Conservation (phyloP, 2,329 filamentous ascomycete genomes). For the Falciphora oryzae region DNA sequence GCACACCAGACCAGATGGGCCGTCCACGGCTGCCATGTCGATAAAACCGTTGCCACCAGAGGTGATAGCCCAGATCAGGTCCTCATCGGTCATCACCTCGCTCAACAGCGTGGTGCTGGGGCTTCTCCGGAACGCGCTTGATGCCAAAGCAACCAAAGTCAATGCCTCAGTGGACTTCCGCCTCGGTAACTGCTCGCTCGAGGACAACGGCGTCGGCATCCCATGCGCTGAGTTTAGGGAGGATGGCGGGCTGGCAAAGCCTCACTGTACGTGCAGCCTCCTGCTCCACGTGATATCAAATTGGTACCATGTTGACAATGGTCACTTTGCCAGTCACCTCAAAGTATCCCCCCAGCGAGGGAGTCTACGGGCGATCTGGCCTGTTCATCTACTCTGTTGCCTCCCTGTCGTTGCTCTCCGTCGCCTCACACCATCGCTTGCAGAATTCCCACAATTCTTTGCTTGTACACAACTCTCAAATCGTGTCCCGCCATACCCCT, state of each 20-base stretch:
- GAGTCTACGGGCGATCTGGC: constrained; percentile 62
- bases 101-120: constrained; percentile 66
- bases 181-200: constrained; percentile 70
- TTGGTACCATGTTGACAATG: constrained; percentile 10
- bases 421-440: constrained; percentile 64
- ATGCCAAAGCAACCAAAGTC: constrained; percentile 66
- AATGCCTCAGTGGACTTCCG: constrained; percentile 67
- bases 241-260: constrained; percentile 64
- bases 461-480: constrained; percentile 62
- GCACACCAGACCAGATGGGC: background rate
- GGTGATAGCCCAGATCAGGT: constrained; percentile 74
- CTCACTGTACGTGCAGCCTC: constrained; percentile 55
- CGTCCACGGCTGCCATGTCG: constrained; percentile 37
- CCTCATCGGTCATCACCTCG: constrained; percentile 72
- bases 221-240: constrained; percentile 63
- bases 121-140: constrained; percentile 77
- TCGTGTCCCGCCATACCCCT: constrained; percentile 59
- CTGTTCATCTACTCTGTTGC: constrained; percentile 73
- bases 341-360: constrained; percentile 47
- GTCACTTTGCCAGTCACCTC: constrained; percentile 61
- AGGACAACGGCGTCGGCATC: constrained; percentile 83
- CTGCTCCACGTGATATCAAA: background rate
- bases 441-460: constrained; percentile 59
- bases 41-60: constrained; percentile 66
- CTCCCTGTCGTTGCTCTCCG: constrained; percentile 66